Percentiles rank a stretch among this genome's conserved stretches.
Evolutionary conservation across 805 yeast genomes (phyloP).

Genomic region (Lipomyces yamanashiensis): DNA sequence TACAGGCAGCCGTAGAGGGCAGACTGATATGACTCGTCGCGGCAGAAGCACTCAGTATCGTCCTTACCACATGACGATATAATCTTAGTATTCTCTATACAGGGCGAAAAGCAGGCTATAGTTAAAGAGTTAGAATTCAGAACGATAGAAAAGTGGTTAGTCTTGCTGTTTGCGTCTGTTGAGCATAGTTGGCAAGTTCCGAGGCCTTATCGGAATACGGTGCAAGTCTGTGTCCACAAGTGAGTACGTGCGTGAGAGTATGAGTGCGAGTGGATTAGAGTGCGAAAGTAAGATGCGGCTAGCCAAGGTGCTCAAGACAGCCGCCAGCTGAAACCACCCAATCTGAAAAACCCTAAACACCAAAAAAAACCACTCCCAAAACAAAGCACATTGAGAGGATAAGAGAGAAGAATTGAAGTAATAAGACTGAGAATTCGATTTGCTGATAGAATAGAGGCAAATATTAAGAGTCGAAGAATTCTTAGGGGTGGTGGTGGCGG

Average conservation of each 20-base stretch:
- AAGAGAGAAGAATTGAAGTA: too few species aligned
- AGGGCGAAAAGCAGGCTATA: slow-evolving; percentile 33
- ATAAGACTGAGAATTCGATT: too few species aligned
- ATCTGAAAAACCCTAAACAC: too few species aligned
- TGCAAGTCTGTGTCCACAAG: background rate
- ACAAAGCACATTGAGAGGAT: too few species aligned
- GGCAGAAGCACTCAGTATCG: slow-evolving; percentile 30
- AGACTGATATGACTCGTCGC: slow-evolving; percentile 31
- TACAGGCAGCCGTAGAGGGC: slow-evolving; percentile 31
- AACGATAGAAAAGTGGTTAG: background rate
- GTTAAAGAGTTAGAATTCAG: background rate
- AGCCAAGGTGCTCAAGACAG: too few species aligned
- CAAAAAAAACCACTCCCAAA: too few species aligned
- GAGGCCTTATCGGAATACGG: background rate
- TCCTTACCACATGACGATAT: slow-evolving; percentile 27
- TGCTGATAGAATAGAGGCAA: background rate
- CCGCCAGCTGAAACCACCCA: too few species aligned
- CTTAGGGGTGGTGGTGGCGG: background rate
- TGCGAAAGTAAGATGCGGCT: too few species aligned
- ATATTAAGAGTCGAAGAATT: background rate
- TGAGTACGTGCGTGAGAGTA: background rate
- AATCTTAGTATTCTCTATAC: slow-evolving; percentile 34
- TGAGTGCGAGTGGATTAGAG: too few species aligned
- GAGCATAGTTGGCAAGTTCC: background rate
- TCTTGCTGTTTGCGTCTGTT: background rate